phyloP scores from a whole-genome alignment of 768 basidiomycete species.

The Leucogyrophana mollusca region DNA sequence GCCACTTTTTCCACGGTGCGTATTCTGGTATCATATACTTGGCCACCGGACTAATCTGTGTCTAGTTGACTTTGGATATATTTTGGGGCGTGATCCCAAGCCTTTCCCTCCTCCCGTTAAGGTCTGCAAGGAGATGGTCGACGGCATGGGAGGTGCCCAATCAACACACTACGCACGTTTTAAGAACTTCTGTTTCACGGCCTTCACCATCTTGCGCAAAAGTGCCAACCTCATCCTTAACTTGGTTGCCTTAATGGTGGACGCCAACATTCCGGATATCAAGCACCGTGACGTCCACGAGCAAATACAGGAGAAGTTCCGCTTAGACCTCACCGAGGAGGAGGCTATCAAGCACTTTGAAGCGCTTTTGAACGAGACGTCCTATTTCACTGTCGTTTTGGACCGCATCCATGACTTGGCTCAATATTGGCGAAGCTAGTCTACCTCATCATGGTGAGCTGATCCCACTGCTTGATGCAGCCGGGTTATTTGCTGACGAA shows the following conservation, averaged over 20 bases:
- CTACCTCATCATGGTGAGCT: too few species aligned
- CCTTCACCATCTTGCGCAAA: conserved; percentile 93
- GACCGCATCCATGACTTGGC: conserved; percentile 92
- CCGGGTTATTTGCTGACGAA: too few species aligned
- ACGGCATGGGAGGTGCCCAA: conserved; percentile 97
- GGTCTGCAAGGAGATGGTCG: conserved; percentile 99
- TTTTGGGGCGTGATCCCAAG: conserved; percentile 95
- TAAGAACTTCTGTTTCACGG: conserved; percentile 97
- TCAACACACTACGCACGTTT: conserved; percentile 96
- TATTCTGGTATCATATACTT: too few species aligned
- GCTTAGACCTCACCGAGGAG: conserved; percentile 91
- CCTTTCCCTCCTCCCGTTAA: conserved; percentile 98
- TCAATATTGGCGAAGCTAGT: conserved; percentile 84
- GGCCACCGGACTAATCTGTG: conserved; percentile 11
- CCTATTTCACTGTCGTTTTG: conserved; percentile 88
- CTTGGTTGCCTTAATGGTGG: conserved; percentile 94
- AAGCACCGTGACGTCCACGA: conserved; percentile 85
- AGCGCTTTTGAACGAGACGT: conserved; percentile 88
- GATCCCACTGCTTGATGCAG: too few species aligned
- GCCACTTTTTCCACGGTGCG: conserved; percentile 95
- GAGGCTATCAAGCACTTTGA: conserved; percentile 98
- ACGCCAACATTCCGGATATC: conserved; percentile 97
- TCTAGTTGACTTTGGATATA: conserved; percentile 96
- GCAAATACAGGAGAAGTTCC: conserved; percentile 95
- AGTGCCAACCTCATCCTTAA: conserved; percentile 97